These are phyloP conservation scores for Aspergillus brasiliensis DNA, from an alignment of 2,329 filamentous ascomycete genomes.

Conservation along the genomic window DNA sequence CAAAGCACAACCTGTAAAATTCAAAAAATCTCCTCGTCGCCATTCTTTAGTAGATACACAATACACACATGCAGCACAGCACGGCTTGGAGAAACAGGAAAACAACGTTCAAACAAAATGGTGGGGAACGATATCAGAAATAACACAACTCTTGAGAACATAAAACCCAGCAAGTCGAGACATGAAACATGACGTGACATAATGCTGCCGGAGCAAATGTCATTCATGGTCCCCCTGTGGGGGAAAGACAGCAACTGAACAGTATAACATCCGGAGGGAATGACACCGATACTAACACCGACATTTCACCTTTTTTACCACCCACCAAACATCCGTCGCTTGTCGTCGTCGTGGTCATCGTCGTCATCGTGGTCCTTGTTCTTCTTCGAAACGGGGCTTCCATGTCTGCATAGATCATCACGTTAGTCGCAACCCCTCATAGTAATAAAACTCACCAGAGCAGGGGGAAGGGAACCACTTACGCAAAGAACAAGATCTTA, in stretches of 20 bases:
- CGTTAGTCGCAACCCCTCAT: constrained; percentile 12
- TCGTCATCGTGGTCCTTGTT: constrained; percentile 37
- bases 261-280: not conserved
- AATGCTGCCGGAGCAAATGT: constrained; percentile 28
- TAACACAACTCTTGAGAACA: not conserved
- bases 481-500: constrained; percentile 94
- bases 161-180: not conserved
- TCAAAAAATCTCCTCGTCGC: constrained; percentile 20
- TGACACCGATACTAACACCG: not conserved
- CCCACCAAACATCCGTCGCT: constrained; percentile 35
- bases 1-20: constrained; percentile 41
- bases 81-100: not conserved
- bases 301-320: constrained; percentile 15
- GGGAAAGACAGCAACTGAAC: not conserved
- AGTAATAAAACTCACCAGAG: not conserved
- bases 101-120: not conserved
- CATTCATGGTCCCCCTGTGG: constrained; percentile 9
- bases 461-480: constrained; percentile 32
- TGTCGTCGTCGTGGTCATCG: constrained; percentile 26
- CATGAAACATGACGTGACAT: not conserved
- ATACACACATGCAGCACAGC: constrained; percentile 15
- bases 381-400: constrained; percentile 60
- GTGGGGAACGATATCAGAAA: not conserved
- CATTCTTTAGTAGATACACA: constrained; percentile 15
- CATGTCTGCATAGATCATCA: constrained; percentile 50